Conservation (phyloP, 2,329 filamentous ascomycete species). For the Zymoseptoria crescenta region DNA sequence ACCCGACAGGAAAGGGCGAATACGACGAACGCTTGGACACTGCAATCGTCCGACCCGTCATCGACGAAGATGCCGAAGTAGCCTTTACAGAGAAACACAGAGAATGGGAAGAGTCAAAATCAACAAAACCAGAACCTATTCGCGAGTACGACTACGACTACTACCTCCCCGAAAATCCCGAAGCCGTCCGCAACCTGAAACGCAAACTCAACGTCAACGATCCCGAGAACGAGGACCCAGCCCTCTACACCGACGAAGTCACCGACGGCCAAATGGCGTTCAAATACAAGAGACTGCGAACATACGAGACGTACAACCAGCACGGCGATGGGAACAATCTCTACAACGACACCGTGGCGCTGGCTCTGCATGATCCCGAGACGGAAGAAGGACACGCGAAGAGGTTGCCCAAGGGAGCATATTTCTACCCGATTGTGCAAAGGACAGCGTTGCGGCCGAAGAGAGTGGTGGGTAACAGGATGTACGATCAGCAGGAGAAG, state of each 20-base stretch:
- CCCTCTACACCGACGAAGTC: slow-evolving; percentile 41
- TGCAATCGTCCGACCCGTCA: slow-evolving; percentile 47
- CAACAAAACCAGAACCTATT: slow-evolving; percentile 43
- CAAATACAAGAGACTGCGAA: slow-evolving; percentile 50
- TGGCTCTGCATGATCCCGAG: slow-evolving; percentile 50
- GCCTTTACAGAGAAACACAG: slow-evolving; percentile 43
- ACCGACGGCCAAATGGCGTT: slow-evolving; percentile 35
- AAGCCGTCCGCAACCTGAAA: slow-evolving; percentile 45
- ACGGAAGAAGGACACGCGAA: slow-evolving; percentile 30
- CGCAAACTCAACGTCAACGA: slow-evolving; percentile 49
- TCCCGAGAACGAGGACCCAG: slow-evolving; percentile 46
- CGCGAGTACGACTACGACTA: slow-evolving; percentile 53
- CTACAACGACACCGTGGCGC: slow-evolving; percentile 48
- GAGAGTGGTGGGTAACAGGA: slow-evolving; percentile 32
- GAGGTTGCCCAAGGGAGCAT: slow-evolving; percentile 46
- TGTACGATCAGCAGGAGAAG: slow-evolving; percentile 10
- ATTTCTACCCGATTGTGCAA: slow-evolving; percentile 54
- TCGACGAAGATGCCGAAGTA: slow-evolving; percentile 39
- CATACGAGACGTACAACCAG: slow-evolving; percentile 53
- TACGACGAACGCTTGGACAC: slow-evolving; percentile 55
- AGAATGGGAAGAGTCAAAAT: slow-evolving; percentile 43
- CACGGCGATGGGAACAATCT: slow-evolving; percentile 43
- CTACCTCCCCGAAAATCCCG: slow-evolving; percentile 47
- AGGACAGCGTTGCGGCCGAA: slow-evolving; percentile 46
- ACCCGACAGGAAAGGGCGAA: slow-evolving; percentile 44